Evolutionary conservation across 2,329 filamentous ascomycete species (phyloP).

Genomic region (Chrysoporthe deuterocubensis): DNA sequence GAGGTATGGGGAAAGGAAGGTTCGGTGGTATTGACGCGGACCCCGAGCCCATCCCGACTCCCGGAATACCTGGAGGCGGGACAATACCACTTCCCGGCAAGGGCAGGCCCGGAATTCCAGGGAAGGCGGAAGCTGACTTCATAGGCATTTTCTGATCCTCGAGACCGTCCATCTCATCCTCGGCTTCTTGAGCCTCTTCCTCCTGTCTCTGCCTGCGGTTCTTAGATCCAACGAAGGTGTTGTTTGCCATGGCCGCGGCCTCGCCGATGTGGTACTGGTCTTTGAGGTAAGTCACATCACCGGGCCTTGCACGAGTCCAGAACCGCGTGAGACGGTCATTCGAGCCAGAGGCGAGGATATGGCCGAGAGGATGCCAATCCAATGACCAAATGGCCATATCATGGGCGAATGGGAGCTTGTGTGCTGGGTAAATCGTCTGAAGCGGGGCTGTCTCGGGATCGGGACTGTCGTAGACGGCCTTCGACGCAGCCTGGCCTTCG

Average conservation of each 20-base stretch:
- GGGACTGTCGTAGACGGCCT: constrained; percentile 83
- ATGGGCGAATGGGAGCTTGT: constrained; percentile 85
- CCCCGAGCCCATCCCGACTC: constrained; percentile 49
- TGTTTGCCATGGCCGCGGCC: constrained; percentile 87
- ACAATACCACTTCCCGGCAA: constrained; percentile 43
- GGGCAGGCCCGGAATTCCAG: constrained; percentile 61
- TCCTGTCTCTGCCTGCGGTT: constrained; percentile 80
- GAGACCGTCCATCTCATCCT: constrained; percentile 91
- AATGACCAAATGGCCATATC: constrained; percentile 97
- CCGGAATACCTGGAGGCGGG: constrained; percentile 52
- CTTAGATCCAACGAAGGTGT: constrained; percentile 87
- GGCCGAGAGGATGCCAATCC: constrained; percentile 95
- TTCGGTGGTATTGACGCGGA: constrained; percentile 44
- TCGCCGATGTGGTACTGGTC: constrained; percentile 97
- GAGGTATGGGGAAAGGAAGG: constrained; percentile 59
- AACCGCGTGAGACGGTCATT: constrained; percentile 97
- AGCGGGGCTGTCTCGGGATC: constrained; percentile 80
- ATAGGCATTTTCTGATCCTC: constrained; percentile 86
- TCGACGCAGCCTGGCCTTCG: constrained; percentile 68
- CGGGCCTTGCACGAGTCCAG: constrained; percentile 89
- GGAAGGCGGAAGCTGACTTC: constrained; percentile 56
- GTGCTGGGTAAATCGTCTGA: constrained; percentile 90
- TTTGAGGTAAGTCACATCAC: constrained; percentile 81
- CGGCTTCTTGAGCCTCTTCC: constrained; percentile 89
- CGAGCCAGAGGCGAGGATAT: constrained; percentile 92